A percentile compares a stretch with the other conserved stretches of the same genome.
These are phyloP conservation scores for Fraxinus latifolia DNA, from an alignment of 305 asterid genomes.

Conservation along the genomic window DNA sequence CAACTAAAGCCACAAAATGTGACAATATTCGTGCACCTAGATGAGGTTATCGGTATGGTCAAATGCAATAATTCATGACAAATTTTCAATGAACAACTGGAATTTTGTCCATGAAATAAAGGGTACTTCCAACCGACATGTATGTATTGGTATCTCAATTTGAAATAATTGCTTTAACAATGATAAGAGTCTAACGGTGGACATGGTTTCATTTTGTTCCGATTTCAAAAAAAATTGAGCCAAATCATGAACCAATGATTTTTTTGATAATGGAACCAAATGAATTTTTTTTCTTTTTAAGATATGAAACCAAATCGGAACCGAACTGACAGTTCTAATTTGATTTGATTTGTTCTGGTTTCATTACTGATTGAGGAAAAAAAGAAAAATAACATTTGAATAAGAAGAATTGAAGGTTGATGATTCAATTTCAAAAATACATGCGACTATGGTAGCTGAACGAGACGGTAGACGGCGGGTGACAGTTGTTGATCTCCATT, in stretches of 20 bases:
- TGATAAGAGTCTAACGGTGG: not conserved
- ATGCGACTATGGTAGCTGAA: no score
- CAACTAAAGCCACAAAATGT: not conserved
- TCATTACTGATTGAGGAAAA: not conserved
- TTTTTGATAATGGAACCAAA: no score
- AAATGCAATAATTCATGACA: not conserved
- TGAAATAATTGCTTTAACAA: slow-evolving; percentile 26
- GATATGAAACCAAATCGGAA: not conserved
- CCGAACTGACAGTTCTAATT: no score
- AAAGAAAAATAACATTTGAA: no score
- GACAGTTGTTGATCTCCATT: no score
- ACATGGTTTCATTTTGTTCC: not conserved
- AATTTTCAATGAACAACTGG: slow-evolving; percentile 8
- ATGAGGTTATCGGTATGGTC: slow-evolving; percentile 17
- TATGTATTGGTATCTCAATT: slow-evolving; percentile 27
- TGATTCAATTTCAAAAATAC: no score
- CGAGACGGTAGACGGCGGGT: no score
- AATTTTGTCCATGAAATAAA: slow-evolving; percentile 6
- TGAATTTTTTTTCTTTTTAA: not conserved
- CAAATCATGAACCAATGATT: not conserved
- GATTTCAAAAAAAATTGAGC: not conserved
- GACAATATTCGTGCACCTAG: slow-evolving; percentile 26
- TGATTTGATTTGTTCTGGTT: no score
- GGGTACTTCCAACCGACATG: slow-evolving; percentile 27
- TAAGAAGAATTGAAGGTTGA: no score